phyloP scores from a whole-genome alignment of 2,329 filamentous ascomycete genomes.

The Diaporthe sp. region DNA sequence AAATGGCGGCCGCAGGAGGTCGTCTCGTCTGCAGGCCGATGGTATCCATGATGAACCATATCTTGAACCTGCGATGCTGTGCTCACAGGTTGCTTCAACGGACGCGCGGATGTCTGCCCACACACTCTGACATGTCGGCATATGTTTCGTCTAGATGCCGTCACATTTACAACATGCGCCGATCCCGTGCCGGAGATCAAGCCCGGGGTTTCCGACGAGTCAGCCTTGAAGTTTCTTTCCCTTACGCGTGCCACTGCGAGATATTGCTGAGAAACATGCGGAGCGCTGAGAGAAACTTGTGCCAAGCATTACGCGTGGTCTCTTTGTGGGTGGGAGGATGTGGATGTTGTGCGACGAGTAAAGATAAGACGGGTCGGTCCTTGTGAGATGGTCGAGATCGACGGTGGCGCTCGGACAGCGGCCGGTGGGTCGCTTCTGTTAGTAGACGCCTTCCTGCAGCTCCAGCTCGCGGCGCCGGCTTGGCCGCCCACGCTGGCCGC shows the following conservation, averaged over 20 bases:
- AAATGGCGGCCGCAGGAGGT: background rate
- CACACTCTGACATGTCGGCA: background rate
- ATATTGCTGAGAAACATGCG: background rate
- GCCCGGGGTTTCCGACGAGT: background rate
- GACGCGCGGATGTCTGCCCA: slow-evolving; percentile 1
- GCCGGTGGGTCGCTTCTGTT: background rate
- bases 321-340: background rate
- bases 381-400: slow-evolving; percentile 21
- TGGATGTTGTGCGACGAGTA: slow-evolving; percentile 12
- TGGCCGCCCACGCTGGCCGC: background rate
- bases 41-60: background rate
- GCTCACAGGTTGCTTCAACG: background rate
- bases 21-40: background rate
- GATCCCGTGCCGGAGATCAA: slow-evolving; percentile 4
- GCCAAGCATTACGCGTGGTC: slow-evolving; percentile 23
- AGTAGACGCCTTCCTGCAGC: slow-evolving; percentile 3
- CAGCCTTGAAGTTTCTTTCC: slow-evolving; percentile 3
- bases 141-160: slow-evolving; percentile 7
- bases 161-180: slow-evolving; percentile 15
- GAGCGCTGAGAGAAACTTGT: background rate
- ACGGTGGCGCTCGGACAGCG: slow-evolving; percentile 21
- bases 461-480: slow-evolving; percentile 3
- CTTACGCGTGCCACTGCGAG: background rate
- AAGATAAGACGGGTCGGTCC: slow-evolving; percentile 21
- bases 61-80: background rate